Conservation (phyloP, 2,329 filamentous ascomycete genomes). For the Talaromyces islandicus region DNA sequence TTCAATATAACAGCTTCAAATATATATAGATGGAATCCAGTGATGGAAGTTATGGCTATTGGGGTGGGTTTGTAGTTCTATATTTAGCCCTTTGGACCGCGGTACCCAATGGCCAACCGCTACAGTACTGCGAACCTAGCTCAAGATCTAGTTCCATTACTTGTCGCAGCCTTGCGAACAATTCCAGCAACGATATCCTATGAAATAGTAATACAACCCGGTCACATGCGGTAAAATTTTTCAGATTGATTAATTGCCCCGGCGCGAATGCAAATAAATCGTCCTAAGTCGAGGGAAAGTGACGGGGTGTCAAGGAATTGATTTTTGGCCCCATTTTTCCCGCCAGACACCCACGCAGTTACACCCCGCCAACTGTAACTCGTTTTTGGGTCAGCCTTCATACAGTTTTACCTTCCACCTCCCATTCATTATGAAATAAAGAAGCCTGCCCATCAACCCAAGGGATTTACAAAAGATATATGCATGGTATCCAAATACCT, state of each 20-base stretch:
- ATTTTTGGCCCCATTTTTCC: too few species aligned
- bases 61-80: background rate
- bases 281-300: too few species aligned
- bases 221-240: background rate
- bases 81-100: background rate
- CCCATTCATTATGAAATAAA: background rate
- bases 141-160: background rate
- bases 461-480: background rate
- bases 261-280: background rate
- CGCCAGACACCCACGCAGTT: too few species aligned
- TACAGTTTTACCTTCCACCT: background rate
- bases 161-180: slow-evolving; percentile 1
- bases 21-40: background rate
- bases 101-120: background rate
- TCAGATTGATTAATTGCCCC: background rate
- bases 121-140: background rate
- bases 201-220: background rate
- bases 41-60: too few species aligned
- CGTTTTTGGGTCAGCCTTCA: background rate
- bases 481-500: background rate
- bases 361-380: too few species aligned
- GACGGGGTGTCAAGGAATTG: too few species aligned
- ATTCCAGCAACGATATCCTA: background rate
- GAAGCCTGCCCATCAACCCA: background rate
- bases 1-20: background rate